phyloP scores from a whole-genome alignment of 306 rosid species.

The Fragaria ananassa region DNA sequence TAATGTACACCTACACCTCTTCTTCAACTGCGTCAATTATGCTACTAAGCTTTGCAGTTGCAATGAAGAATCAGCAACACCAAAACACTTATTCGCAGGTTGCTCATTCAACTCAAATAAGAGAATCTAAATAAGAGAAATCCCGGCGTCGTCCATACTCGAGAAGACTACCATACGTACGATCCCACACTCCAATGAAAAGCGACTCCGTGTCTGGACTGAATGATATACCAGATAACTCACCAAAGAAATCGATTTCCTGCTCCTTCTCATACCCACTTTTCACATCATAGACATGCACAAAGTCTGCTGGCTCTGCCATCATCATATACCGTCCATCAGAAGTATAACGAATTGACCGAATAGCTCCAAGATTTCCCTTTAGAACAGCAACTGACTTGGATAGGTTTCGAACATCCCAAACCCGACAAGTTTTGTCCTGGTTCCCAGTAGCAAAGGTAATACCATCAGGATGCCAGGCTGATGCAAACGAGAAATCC shows the following conservation, averaged over 20 bases:
- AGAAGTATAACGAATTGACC: constrained; percentile 72
- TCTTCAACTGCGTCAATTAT: constrained; percentile 20
- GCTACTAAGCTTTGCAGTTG: constrained; percentile 23
- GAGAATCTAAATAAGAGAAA: constrained; percentile 56
- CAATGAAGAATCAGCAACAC: constrained; percentile 6
- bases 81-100: constrained; percentile 29
- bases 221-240: constrained; percentile 86
- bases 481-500: constrained; percentile 88
- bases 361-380: constrained; percentile 87
- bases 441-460: constrained; percentile 89
- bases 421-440: constrained; percentile 81
- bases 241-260: constrained; percentile 82
- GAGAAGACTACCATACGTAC: constrained; percentile 81
- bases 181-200: constrained; percentile 82
- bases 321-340: constrained; percentile 81
- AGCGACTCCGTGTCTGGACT: constrained; percentile 91
- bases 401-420: constrained; percentile 80
- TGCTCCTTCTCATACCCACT: constrained; percentile 75
- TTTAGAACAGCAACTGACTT: constrained; percentile 75
- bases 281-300: constrained; percentile 73
- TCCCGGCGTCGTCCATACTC: constrained; percentile 64
- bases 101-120: constrained; percentile 28
- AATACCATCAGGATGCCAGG: constrained; percentile 78
- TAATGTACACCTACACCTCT: constrained; percentile 41
- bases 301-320: constrained; percentile 94